Evolutionary conservation across 768 basidiomycete species (phyloP).

Genomic region (Kwoniella europaea): DNA sequence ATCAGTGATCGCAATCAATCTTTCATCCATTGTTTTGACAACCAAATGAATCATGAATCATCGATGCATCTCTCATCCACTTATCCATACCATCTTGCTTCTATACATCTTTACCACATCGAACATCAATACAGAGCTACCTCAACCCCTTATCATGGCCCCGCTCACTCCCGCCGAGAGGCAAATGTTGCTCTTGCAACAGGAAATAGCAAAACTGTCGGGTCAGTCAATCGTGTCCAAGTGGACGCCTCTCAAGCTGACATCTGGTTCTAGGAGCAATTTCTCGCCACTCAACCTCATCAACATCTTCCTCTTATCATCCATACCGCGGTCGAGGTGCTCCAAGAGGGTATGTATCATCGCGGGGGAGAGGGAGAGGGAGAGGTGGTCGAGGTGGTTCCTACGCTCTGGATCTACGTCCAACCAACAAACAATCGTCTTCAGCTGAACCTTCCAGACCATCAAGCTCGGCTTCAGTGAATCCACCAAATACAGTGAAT

Average conservation of each 20-base stretch:
- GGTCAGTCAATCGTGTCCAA: conserved; percentile 34
- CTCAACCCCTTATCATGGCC: conserved; percentile 13
- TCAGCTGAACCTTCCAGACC: conserved; percentile 14
- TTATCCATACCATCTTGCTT: conserved; percentile 7
- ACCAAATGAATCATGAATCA: not conserved
- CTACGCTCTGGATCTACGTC: conserved; percentile 43
- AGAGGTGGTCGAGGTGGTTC: conserved; percentile 32
- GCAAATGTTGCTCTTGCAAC: conserved; percentile 52
- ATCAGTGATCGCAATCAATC: not conserved
- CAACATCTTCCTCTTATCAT: conserved; percentile 29
- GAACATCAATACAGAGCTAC: not conserved
- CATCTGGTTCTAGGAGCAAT: conserved; percentile 37
- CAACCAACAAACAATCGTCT: conserved; percentile 20
- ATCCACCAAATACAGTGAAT: not conserved
- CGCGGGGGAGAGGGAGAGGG: conserved; percentile 29
- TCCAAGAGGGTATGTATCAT: conserved; percentile 7
- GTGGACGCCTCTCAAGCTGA: not conserved
- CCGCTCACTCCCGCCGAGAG: conserved; percentile 36
- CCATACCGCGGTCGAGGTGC: conserved; percentile 32
- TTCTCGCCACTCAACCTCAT: conserved; percentile 37
- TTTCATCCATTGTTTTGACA: too few relatives aligned
- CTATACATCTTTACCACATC: not conserved
- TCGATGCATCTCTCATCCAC: not conserved
- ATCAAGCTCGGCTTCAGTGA: conserved; percentile 19
- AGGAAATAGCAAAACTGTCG: conserved; percentile 56